phyloP scores from a whole-genome alignment of 164 flowering plant genomes.

The Saururus chinensis region DNA sequence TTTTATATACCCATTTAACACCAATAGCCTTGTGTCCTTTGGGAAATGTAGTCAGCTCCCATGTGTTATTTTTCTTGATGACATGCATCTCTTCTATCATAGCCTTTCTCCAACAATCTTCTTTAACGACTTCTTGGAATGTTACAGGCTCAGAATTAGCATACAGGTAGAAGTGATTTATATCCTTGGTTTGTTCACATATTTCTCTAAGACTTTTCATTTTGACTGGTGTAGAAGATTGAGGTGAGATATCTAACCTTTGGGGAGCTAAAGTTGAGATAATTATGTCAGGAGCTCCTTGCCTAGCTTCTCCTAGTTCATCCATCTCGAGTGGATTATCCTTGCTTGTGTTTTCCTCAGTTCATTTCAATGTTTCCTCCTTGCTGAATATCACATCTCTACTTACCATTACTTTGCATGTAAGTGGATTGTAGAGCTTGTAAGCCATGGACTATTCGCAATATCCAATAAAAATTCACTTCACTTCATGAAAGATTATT shows the following conservation, averaged over 20 bases:
- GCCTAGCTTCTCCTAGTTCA: too few relatives aligned
- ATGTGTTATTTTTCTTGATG: background rate
- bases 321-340: too few relatives aligned
- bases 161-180: background rate
- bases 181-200: too few relatives aligned
- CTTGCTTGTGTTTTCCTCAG: too few relatives aligned
- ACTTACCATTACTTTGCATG: background rate
- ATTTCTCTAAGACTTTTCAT: too few relatives aligned
- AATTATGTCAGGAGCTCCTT: too few relatives aligned
- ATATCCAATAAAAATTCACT: background rate
- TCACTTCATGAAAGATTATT: background rate
- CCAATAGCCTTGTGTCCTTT: background rate
- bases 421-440: background rate
- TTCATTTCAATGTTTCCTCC: too few relatives aligned
- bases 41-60: background rate
- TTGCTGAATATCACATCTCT: background rate
- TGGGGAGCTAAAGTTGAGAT: too few relatives aligned
- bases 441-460: background rate
- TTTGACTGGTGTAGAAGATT: too few relatives aligned
- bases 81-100: background rate
- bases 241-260: too few relatives aligned
- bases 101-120: background rate
- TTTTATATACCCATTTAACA: background rate
- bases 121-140: background rate
- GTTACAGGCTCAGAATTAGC: background rate